A percentile compares a stretch with the other conserved stretches of the same genome.
phyloP scores from a whole-genome alignment of 2,329 filamentous ascomycete genomes.

The Penicillium psychrosexuale region DNA sequence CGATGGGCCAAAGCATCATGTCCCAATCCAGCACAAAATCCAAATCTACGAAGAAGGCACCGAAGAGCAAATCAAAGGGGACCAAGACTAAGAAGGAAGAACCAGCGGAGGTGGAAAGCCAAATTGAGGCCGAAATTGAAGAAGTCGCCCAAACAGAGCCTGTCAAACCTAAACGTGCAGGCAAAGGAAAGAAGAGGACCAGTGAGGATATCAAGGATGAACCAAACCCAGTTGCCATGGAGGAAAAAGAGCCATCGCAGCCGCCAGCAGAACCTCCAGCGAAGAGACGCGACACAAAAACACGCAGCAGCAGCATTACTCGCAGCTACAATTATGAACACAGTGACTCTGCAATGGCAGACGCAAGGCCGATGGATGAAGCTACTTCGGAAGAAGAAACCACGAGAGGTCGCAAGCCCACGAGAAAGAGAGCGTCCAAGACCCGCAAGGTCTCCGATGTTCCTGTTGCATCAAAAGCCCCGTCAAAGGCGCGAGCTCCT shows the following conservation, averaged over 20 bases:
- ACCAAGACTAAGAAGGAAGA: conserved; percentile 41
- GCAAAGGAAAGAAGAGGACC: conserved; percentile 58
- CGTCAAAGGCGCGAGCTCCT: conserved; percentile 47
- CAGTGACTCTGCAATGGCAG: conserved; percentile 42
- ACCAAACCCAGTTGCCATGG: conserved; percentile 10
- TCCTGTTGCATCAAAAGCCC: conserved; percentile 48
- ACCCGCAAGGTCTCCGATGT: conserved; percentile 51
- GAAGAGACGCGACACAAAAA: conserved; percentile 59
- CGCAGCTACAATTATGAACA: conserved; percentile 27
- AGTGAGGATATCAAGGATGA: conserved; percentile 54
- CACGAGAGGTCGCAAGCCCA: conserved; percentile 47
- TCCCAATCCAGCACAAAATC: conserved; percentile 47
- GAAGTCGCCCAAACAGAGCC: conserved; percentile 29
- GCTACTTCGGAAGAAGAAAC: conserved; percentile 28
- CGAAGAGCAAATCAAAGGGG: conserved; percentile 36
- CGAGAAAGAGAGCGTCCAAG: conserved; percentile 43
- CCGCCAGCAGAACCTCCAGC: conserved; percentile 40
- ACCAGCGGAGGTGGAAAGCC: conserved; percentile 44
- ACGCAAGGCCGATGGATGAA: conserved; percentile 20
- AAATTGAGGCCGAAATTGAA: conserved; percentile 30
- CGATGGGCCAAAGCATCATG: conserved; percentile 58
- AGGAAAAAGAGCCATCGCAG: conserved; percentile 19
- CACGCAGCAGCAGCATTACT: conserved; percentile 50
- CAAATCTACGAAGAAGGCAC: conserved; percentile 51
- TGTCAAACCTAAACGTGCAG: conserved; percentile 36